Percentiles rank a stretch among this genome's conserved stretches.
Evolutionary conservation across 2,329 filamentous ascomycete genomes (phyloP).

Genomic region (Fusarium sp.): DNA sequence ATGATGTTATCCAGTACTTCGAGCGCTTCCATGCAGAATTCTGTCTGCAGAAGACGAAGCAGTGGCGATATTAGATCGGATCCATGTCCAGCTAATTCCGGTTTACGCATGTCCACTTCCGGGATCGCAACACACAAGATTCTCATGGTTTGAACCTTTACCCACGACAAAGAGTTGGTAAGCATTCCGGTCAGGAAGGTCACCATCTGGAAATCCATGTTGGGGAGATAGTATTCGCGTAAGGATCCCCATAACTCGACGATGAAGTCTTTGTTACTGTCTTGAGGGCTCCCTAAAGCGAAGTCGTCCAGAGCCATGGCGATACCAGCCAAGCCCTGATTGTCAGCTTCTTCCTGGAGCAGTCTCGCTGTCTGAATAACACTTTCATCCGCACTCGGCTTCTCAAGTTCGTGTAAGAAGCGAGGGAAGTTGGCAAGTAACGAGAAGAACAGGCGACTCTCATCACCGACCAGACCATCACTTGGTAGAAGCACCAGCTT

Average conservation of each 20-base stretch:
- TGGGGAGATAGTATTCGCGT: slow-evolving; percentile 82
- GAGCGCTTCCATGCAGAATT: slow-evolving; percentile 92
- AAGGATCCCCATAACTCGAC: slow-evolving; percentile 79
- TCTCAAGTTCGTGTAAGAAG: slow-evolving; percentile 84
- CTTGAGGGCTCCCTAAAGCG: slow-evolving; percentile 74
- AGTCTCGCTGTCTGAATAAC: slow-evolving; percentile 75
- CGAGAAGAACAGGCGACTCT: slow-evolving; percentile 84
- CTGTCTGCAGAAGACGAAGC: slow-evolving; percentile 88
- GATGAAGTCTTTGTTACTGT: slow-evolving; percentile 81
- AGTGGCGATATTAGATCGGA: slow-evolving; percentile 96
- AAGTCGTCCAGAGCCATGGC: slow-evolving; percentile 78
- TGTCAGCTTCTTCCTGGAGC: slow-evolving; percentile 79
- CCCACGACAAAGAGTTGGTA: slow-evolving; percentile 89
- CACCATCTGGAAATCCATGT: slow-evolving; percentile 84
- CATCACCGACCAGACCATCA: slow-evolving; percentile 84
- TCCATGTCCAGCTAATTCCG: slow-evolving; percentile 89
- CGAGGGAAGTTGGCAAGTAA: slow-evolving; percentile 92
- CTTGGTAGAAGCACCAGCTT: slow-evolving; percentile 83
- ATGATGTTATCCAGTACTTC: slow-evolving; percentile 95
- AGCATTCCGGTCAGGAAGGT: slow-evolving; percentile 92
- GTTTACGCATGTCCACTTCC: slow-evolving; percentile 91
- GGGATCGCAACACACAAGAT: slow-evolving; percentile 87
- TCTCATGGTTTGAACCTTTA: slow-evolving; percentile 93
- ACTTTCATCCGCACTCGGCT: slow-evolving; percentile 66
- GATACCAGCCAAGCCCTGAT: slow-evolving; percentile 76